Conservation (phyloP, 75 land plant genomes). For the Cryptomeria japonica region DNA sequence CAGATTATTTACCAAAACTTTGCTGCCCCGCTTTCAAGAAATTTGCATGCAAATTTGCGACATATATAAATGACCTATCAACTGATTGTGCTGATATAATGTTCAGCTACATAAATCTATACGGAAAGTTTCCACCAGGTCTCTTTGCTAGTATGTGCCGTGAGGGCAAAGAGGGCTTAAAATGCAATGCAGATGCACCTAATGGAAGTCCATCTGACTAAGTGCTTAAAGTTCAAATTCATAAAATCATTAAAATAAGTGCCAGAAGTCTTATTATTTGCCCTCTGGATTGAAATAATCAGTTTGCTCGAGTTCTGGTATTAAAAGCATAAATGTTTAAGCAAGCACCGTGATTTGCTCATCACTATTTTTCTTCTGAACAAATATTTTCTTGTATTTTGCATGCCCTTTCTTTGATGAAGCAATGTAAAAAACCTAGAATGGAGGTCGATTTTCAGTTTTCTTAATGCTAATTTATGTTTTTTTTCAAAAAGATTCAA, state of each 20-base stretch:
- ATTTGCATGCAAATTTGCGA: slow-evolving; percentile 56
- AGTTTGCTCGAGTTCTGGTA: background rate
- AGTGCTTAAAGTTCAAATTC: background rate
- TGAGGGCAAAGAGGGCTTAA: slow-evolving; percentile 49
- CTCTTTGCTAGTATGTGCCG: slow-evolving; percentile 48
- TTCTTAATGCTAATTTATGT: background rate
- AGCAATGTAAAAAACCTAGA: background rate
- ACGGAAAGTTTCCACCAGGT: slow-evolving; percentile 62
- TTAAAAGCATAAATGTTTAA: background rate
- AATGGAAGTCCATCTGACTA: background rate
- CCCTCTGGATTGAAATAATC: background rate
- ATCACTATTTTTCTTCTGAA: background rate
- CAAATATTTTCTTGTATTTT: slow-evolving; percentile 1
- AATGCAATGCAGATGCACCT: slow-evolving; percentile 19
- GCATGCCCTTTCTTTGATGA: background rate
- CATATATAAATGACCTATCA: slow-evolving; percentile 39
- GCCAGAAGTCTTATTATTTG: background rate
- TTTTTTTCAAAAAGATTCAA: too few species aligned
- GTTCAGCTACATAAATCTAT: slow-evolving; percentile 63
- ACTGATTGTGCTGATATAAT: slow-evolving; percentile 52
- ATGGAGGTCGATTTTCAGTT: background rate
- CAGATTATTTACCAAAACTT: slow-evolving; percentile 21
- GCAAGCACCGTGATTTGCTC: background rate
- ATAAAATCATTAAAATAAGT: background rate
- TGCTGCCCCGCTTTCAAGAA: slow-evolving; percentile 53